Evolutionary conservation across 176 grass and related monocot species (phyloP).

Genomic region (Oryza punctata): DNA sequence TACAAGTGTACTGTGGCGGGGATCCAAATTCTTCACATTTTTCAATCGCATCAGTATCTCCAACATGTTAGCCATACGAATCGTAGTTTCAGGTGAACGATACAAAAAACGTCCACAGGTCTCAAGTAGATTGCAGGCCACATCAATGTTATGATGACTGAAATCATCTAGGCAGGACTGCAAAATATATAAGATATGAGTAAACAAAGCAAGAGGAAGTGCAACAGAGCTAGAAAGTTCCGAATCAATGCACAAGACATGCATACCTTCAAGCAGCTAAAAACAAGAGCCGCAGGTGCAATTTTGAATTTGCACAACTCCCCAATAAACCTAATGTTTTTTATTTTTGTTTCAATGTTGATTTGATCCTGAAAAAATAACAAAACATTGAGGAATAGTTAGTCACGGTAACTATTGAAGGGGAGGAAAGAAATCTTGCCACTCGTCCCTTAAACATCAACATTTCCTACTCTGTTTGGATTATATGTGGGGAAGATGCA

Average conservation of each 20-base stretch:
- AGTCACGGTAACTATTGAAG: conserved; percentile 39
- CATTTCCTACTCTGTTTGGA: not conserved
- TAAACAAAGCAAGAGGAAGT: conserved; percentile 27
- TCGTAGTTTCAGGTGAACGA: conserved; percentile 93
- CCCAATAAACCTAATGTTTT: conserved; percentile 98
- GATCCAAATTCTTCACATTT: conserved; percentile 99
- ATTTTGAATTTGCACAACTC: conserved; percentile 99
- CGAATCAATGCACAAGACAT: not conserved
- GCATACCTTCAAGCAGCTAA: conserved; percentile 96
- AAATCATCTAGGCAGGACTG: conserved; percentile 98
- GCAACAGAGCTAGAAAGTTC: conserved; percentile 12
- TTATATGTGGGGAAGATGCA: not conserved
- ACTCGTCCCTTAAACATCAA: not conserved
- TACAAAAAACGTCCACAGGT: conserved; percentile 94
- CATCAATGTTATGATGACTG: conserved; percentile 99
- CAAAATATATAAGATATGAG: conserved; percentile 40
- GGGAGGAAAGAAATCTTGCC: not conserved
- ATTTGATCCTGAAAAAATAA: conserved; percentile 91
- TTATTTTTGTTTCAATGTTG: conserved; percentile 99
- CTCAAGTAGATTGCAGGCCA: conserved; percentile 96
- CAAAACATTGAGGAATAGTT: conserved; percentile 44
- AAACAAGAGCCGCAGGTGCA: conserved; percentile 78
- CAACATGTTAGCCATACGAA: conserved; percentile 95
- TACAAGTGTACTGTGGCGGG: conserved; percentile 94
- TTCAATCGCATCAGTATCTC: conserved; percentile 99